Percentiles rank a stretch among this genome's conserved stretches.
These are phyloP conservation scores for Coniophora puteana DNA, from an alignment of 1,284 basidiomycete species.

Conservation along the genomic window DNA sequence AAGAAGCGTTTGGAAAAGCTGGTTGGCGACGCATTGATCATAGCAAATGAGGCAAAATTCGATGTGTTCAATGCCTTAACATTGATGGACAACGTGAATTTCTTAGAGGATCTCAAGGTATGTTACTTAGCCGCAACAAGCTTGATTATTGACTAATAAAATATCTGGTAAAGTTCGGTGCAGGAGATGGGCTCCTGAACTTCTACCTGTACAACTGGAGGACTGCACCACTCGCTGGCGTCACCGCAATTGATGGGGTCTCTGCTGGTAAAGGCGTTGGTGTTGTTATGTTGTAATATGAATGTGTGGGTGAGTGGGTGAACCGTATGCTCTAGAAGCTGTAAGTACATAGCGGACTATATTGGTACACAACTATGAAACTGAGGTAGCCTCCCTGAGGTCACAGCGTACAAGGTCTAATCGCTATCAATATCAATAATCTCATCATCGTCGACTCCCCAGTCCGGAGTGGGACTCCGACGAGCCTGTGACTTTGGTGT, in stretches of 20 bases:
- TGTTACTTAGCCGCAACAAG: too few species aligned
- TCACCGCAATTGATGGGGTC: slow-evolving; percentile 45
- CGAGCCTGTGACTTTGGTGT: slow-evolving; percentile 27
- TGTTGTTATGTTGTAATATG: slow-evolving; percentile 70
- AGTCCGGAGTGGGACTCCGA: slow-evolving; percentile 70
- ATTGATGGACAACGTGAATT: slow-evolving; percentile 87
- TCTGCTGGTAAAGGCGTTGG: slow-evolving; percentile 71
- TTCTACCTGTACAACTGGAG: slow-evolving; percentile 95
- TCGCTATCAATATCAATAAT: slow-evolving; percentile 76
- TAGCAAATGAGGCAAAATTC: slow-evolving; percentile 82
- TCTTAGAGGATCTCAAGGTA: slow-evolving; percentile 83
- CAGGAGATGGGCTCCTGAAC: slow-evolving; percentile 86
- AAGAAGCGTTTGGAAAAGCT: slow-evolving; percentile 73
- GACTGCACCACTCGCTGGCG: slow-evolving; percentile 74
- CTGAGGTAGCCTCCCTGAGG: too few species aligned
- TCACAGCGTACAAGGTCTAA: slow-evolving; percentile 18
- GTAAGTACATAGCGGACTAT: slow-evolving; percentile 7
- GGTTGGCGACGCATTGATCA: slow-evolving; percentile 73
- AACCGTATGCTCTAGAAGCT: neutral
- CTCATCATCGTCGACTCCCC: slow-evolving; percentile 74
- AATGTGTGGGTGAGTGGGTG: slow-evolving; percentile 3
- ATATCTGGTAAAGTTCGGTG: slow-evolving; percentile 77
- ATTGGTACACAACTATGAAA: slow-evolving; percentile 10
- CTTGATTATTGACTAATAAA: too few species aligned
- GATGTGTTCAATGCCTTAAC: slow-evolving; percentile 97